Evolutionary conservation across 2,329 filamentous ascomycete species (phyloP), one percentile per base, ranked within the genome.

Genomic region (Ophiostoma ulmi): DNA sequence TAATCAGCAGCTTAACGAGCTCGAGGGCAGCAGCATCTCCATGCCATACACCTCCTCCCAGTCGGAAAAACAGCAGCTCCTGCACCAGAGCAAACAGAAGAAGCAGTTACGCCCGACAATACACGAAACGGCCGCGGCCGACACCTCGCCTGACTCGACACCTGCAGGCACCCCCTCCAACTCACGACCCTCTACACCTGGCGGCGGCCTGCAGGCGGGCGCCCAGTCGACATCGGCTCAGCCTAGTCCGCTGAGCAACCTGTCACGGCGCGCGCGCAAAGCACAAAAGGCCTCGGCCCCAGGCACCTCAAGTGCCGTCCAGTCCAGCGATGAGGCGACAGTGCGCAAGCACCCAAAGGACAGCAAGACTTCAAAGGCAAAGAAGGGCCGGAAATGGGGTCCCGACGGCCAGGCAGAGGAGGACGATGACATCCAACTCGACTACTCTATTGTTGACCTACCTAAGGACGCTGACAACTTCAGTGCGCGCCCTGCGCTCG

Each of bases 351-450:
- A 79, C 65, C 92, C 88, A 79, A 83, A 83, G 78, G 65, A 71
- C 17, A 61, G 64, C 39, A 67, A 58, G 69, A 71, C 31, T 10
- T 6, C 83, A 36, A 88, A 87, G 74, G 84, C 82, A 10, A 98
- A 98, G 83, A 94, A 93, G 79, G 92, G 92, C 76, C 88, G 95
- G 73, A 93, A 91, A 77, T 99, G 95, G 95, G 92, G 94, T 77
- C 92, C 91, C 5, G 92, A 97, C 78, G 95, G 95, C 4, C 83
- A 90, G 75, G 93, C 92, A 7, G 92, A 94, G 74, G 94, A 97
- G 76, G 91, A 93, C 71, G 91, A 92, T 72, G 88, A 88, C 75
- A 85, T 90, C 20, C 88, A 92, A 72, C 84, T 99, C 44, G 95
- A 99, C 81, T 99, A 98, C 80, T 99, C 95, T n/a, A 86, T 85